Evolutionary conservation across 2,329 filamentous ascomycete genomes (phyloP), one percentile per base, ranked within the genome.

Genomic region (Neospermospora avenae): DNA sequence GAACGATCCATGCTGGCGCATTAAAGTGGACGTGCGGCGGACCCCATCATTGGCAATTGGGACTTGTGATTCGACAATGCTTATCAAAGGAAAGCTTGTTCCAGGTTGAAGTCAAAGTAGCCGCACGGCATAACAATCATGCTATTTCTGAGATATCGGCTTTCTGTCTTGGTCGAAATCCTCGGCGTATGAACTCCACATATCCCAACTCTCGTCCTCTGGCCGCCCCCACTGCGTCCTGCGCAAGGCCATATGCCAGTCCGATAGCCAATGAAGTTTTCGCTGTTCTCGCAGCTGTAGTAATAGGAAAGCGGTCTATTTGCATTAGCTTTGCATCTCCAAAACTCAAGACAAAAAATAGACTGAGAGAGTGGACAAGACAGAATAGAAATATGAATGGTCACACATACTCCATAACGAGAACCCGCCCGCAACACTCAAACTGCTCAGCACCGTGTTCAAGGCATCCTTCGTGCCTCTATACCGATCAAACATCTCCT

Each of bases 391-490:
- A 46, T 57, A 24, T 46, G n/a, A n/a, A n/a, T n/a, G 28, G 42
- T 52, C 44, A 24, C 55, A 56, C 87, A 72, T 81, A 93, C 91
- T 90, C 84, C 90, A 89, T 60, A 92, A 77, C 72, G 92, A 96
- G 79, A 96, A 97, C 8, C 86, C 81, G 2, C 93, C 93, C 0
- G 93, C 91, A 37, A 95, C 88, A 0, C 89, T 89, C 73, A 96
- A 78, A 49, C 90, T 93, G 25, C 95, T 92, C 60, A 93, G 81
- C 5, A 91, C 84, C 0, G 90, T 96, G 65, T 89, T 93, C 68
- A 91, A 72, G 70, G 92, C 86, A 74, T 98, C 93, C 73, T 86
- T 84, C 58, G 80, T 79, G 45, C 83, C 82, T 53, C 86, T 80
- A 66, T 86, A 87, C 5, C 86, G 80, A 76, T 97, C 93, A 54